phyloP scores from a whole-genome alignment of 2,329 filamentous ascomycete genomes.

The Fusarium nanum region DNA sequence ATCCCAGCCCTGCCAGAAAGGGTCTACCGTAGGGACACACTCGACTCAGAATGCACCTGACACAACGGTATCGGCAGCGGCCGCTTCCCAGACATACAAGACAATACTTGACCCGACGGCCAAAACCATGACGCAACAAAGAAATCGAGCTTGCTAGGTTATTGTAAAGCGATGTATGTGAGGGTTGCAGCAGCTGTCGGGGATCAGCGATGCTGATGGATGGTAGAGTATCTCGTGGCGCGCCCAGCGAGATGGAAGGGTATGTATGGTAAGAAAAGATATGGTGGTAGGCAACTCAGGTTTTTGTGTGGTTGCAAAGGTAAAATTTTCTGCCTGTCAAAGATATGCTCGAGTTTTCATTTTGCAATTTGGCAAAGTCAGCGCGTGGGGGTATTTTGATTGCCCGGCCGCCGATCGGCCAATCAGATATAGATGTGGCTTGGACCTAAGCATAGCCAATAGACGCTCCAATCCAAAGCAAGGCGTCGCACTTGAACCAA shows the following conservation, averaged over 20 bases:
- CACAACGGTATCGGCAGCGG: slow-evolving; percentile 3
- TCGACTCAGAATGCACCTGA: background rate
- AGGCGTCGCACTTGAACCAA: slow-evolving; percentile 17
- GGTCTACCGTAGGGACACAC: background rate
- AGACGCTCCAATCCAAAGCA: slow-evolving; percentile 27
- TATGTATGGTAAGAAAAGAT: slow-evolving; percentile 1
- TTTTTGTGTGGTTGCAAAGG: slow-evolving; percentile 40
- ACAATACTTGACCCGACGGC: background rate
- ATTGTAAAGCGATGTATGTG: slow-evolving; percentile 1
- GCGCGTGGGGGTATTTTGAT: slow-evolving; percentile 45
- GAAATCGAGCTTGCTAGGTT: slow-evolving; percentile 11
- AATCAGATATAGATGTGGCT: slow-evolving; percentile 1
- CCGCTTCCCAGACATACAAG: slow-evolving; percentile 16
- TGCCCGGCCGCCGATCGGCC: slow-evolving; percentile 17
- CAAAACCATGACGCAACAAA: slow-evolving; percentile 20
- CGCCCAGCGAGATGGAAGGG: slow-evolving; percentile 14
- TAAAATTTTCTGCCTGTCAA: slow-evolving; percentile 23
- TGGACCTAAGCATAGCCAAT: slow-evolving; percentile 1
- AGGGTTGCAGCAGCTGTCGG: slow-evolving; percentile 32
- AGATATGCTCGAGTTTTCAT: slow-evolving; percentile 46
- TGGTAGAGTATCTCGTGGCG: slow-evolving; percentile 35
- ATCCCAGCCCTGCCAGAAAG: slow-evolving; percentile 7
- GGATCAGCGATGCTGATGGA: slow-evolving; percentile 36
- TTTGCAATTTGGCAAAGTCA: slow-evolving; percentile 47
- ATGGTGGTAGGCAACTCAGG: slow-evolving; percentile 29